These are phyloP conservation scores for Phytophthora sp. DNA, from an alignment of 352 stramenopile species.

Conservation along the genomic window DNA sequence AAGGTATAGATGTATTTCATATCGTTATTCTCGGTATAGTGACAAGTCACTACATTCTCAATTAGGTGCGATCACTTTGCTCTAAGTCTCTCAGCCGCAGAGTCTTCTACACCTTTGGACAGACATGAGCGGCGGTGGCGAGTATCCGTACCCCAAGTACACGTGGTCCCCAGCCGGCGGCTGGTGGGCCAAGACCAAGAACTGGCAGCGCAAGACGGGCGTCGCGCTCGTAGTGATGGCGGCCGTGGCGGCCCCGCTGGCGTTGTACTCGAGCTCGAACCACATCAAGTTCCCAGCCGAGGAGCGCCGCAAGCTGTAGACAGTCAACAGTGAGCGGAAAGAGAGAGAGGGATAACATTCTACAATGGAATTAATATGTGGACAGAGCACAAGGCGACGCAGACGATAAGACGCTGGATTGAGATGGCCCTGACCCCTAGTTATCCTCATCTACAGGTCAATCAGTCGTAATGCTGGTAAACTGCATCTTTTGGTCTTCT, in stretches of 20 bases:
- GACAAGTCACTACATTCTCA: not conserved
- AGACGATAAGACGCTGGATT: not conserved
- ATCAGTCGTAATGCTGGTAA: conserved; percentile 12
- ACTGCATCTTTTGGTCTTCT: conserved; percentile 13
- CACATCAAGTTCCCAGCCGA: conserved; percentile 77
- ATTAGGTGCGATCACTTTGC: not conserved
- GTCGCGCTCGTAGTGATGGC: conserved; percentile 62
- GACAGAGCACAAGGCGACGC: conserved; percentile 8
- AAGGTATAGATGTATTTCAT: too few relatives aligned
- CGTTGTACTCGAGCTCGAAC: conserved; percentile 67
- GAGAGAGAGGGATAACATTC: not conserved
- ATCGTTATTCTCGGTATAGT: too few relatives aligned
- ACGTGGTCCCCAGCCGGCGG: conserved; percentile 86
- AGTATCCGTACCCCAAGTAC: conserved; percentile 89
- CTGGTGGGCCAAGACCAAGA: conserved; percentile 87
- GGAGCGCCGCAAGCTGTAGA: conserved; percentile 64
- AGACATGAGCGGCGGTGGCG: conserved; percentile 77
- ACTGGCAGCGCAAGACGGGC: conserved; percentile 83
- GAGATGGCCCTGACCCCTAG: too few relatives aligned
- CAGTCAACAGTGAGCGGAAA: not conserved
- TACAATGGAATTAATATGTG: conserved; percentile 33
- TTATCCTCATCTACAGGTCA: conserved; percentile 2
- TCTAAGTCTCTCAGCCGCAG: conserved; percentile 20
- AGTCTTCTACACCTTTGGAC: conserved; percentile 24
- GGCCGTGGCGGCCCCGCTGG: conserved; percentile 54